Percentiles rank a stretch among this genome's conserved stretches.
phyloP scores from a whole-genome alignment of 768 basidiomycete genomes.

The Artomyces pyxidatus region DNA sequence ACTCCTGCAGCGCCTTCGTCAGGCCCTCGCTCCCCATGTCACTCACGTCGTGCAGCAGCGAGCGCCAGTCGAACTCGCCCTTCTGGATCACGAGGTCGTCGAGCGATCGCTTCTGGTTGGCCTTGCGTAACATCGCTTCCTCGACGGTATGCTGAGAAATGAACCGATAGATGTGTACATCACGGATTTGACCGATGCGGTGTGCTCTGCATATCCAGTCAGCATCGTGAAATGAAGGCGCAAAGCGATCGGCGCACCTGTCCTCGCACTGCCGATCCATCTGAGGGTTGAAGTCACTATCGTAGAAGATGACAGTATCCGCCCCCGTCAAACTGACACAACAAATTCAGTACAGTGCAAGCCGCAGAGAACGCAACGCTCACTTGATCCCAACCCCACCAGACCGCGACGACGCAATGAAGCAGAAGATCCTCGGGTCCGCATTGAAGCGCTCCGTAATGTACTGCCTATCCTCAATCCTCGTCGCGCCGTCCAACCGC shows the following conservation, averaged over 20 bases:
- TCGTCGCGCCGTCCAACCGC: constrained; percentile 90
- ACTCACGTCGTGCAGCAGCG: constrained; percentile 59
- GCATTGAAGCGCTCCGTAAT: constrained; percentile 84
- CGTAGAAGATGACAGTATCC: constrained; percentile 96
- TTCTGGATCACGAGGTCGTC: constrained; percentile 89
- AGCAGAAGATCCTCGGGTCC: constrained; percentile 73
- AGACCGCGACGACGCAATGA: constrained; percentile 77
- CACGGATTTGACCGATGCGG: constrained; percentile 95
- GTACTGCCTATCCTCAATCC: constrained; percentile 89
- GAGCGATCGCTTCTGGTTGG: constrained; percentile 93
- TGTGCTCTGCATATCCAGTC: constrained; percentile 90
- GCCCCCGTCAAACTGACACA: constrained; percentile 66
- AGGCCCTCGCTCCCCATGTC: constrained; percentile 35
- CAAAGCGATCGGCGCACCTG: constrained; percentile 39
- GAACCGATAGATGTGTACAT: constrained; percentile 95
- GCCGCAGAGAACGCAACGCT: constrained; percentile 24
- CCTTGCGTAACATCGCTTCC: constrained; percentile 92
- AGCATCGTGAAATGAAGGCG: no score
- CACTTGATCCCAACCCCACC: constrained; percentile 94
- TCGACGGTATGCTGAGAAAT: constrained; percentile 87
- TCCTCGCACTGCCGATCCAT: constrained; percentile 98
- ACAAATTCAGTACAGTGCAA: constrained; percentile 15
- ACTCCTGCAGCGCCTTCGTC: constrained; percentile 71
- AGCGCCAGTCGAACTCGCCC: constrained; percentile 93
- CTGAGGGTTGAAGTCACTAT: constrained; percentile 95